Evolutionary conservation across 495 filamentous ascomycete genomes (phyloP).

Genomic region (Durotheca rogersii): DNA sequence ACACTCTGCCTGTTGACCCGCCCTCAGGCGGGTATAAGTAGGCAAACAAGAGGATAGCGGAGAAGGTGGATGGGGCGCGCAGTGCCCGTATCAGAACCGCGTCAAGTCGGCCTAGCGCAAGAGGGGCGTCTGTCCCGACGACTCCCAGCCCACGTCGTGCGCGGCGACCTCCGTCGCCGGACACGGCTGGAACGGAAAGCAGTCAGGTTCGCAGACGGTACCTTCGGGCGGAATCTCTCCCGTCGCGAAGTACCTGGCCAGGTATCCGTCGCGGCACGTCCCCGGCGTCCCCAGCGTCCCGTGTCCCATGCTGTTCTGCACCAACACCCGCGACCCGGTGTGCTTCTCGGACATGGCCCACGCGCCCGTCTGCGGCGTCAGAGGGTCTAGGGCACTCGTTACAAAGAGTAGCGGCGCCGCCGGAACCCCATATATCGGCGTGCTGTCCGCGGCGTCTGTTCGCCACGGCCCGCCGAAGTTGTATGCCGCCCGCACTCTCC

Average conservation of each 20-base stretch:
- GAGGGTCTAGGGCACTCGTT: conserved; percentile 33
- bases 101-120: too few species aligned
- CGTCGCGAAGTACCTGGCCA: conserved; percentile 30
- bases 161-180: not conserved
- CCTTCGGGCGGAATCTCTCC: conserved; percentile 34
- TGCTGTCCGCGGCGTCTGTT: conserved; percentile 13
- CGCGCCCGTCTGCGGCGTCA: conserved; percentile 37
- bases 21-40: too few species aligned
- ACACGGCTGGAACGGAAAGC: conserved; percentile 19
- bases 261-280: conserved; percentile 23
- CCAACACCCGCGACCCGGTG: conserved; percentile 28
- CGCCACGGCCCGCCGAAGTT: conserved; percentile 34
- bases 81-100: too few species aligned
- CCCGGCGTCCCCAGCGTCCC: conserved; percentile 24
- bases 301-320: conserved; percentile 36
- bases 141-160: not conserved
- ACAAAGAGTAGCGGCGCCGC: conserved; percentile 37
- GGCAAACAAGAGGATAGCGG: too few species aligned
- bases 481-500: conserved; percentile 39
- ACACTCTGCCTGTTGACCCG: too few species aligned
- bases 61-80: too few species aligned
- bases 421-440: conserved; percentile 8
- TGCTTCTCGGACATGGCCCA: conserved; percentile 28
- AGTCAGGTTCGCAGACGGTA: conserved; percentile 30
- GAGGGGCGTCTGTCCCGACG: not conserved